Evolutionary conservation across 768 basidiomycete genomes (phyloP), one percentile per base, ranked within the genome.

Genomic region (Coprinopsis sp.): DNA sequence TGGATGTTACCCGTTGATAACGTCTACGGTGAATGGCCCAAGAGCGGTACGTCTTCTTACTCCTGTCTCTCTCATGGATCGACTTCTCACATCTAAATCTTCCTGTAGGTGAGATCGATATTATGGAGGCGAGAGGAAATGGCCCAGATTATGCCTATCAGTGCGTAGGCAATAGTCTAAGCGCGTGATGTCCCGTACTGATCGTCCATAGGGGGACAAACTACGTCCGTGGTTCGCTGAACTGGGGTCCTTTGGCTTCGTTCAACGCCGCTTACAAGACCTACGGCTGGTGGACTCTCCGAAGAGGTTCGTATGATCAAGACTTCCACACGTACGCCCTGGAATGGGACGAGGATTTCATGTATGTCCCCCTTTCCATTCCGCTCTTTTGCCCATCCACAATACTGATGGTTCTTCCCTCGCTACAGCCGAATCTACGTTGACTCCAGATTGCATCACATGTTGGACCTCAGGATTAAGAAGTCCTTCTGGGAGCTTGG

Each of bases 321-420:
- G 73, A 58, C n/a, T 94, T 86, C 74, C 90, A 93, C 60, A 87
- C 80, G 2, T 94, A 87, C 58, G 70, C 76, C 28, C 64, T 96
- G 41, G 92, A 94, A 67, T 96, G 92, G 92, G 82, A 78, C 27
- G 74, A 83, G 47, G 64, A 79, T 19, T 92, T 90, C 68, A 73
- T 94, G 79, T 89, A 59, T 58, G 84, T 66, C 18, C 19, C n/a
- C n/a, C n/a, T 37, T 29, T 43, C 57, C 28, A 18, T 50, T 34
- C 19, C 16, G 33, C 21, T 28, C 27, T 13, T 49, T 42, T 16
- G 28, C n/a, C 31, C 34, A 21, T 14, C 29, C 13, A 33, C 39
- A 24, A 37, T 34, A 24, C 13, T 45, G 14, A 22, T 44, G 45
- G 28, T 49, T 14, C 29, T 52, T 29, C 28, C 12, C 21, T 16